Evolutionary conservation across 2,329 filamentous ascomycete genomes (phyloP), one percentile per base, ranked within the genome.

Genomic region (Fusarium stilboides): DNA sequence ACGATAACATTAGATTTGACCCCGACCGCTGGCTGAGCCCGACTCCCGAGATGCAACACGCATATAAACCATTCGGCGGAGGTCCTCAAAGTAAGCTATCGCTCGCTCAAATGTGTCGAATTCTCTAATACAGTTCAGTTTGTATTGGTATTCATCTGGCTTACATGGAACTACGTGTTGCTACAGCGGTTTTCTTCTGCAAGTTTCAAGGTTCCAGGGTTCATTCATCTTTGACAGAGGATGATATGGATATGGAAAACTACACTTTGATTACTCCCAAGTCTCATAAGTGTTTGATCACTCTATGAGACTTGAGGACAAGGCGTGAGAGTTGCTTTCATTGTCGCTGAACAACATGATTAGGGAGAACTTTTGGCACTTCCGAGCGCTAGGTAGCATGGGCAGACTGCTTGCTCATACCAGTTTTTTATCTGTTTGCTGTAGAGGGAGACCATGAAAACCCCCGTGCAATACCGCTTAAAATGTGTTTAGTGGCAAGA

Each of bases 51-150:
- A 55, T 56, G 40, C 10, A 46, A 4, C 7, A 31, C 2, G 42
- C 39, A 10, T 59, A 56, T 2, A 39, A 44, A 14, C 33, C 56
- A 0, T 59, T 59, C 3, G 33, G 50, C 1, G 49, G 49, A n/a
- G 31, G 55, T 1, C 22, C 55, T 10, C 31, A 22, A 31, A 58
- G 55, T 58, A 44, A 55, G 26, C 17, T 24, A 7, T 24, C 22
- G 3, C 8, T 1, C 5, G 1, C 5, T 4, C 17, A 2, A 0
- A 2, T 12, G 1, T 1, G 4, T 26, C 3, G 2, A 10, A 2
- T 13, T n/a, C 22, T 20, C 31, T 44, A 6, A 59, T 3, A 1
- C 8, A 2, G 10, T 5, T 17, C 5, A 56, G 34, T 56, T 8
- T 59, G 50, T 2, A 44, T 56, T 6, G 56, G 56, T 3, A 34